Evolutionary conservation across 2,329 filamentous ascomycete genomes (phyloP).

Genomic region (Ascochyta clinopodiicola): DNA sequence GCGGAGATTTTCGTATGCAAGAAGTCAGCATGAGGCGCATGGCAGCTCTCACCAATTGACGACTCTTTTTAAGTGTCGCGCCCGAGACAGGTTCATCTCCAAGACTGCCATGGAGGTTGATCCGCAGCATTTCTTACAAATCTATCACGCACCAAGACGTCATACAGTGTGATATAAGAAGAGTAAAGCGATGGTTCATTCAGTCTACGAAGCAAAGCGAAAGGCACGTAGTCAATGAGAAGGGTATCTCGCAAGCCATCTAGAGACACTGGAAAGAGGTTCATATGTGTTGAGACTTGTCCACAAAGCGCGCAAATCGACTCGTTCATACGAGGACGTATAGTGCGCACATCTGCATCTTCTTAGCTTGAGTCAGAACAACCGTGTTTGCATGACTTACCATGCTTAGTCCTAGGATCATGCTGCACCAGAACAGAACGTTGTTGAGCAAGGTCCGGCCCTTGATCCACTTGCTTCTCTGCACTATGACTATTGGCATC

Average conservation of each 20-base stretch:
- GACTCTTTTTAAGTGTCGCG: too few relatives aligned
- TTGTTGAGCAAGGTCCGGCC: conserved; percentile 77
- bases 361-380: conserved; percentile 14
- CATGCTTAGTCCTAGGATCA: conserved; percentile 84
- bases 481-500: conserved; percentile 90
- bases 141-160: too few relatives aligned
- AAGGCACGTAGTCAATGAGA: conserved; percentile 11
- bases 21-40: too few relatives aligned
- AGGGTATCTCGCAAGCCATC: conserved; percentile 27
- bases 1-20: too few relatives aligned
- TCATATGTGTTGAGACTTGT: background rate
- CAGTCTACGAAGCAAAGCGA: background rate
- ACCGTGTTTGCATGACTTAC: conserved; percentile 55
- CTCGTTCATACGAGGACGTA: conserved; percentile 46
- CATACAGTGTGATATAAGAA: background rate
- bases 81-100: too few relatives aligned
- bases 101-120: too few relatives aligned
- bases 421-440: conserved; percentile 85
- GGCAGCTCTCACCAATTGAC: too few relatives aligned
- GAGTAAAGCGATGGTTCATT: background rate
- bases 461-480: conserved; percentile 78
- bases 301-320: background rate
- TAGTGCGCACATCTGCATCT: conserved; percentile 46
- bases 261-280: background rate
- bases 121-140: too few relatives aligned